Conservation (phyloP, 73 alveolate species). For the Uronychia setigera region DNA sequence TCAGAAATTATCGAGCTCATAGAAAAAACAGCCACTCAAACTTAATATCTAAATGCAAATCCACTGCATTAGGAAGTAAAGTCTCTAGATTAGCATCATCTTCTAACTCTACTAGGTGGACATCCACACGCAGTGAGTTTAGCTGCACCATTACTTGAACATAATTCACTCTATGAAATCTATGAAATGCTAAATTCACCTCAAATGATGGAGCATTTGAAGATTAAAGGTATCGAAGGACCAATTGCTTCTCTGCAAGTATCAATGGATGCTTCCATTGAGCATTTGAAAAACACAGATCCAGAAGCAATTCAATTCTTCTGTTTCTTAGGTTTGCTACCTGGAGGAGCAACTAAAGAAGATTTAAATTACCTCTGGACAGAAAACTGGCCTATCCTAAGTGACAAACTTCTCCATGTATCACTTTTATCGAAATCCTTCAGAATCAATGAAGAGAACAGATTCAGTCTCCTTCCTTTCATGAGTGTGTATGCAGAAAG, state of each 20-base stretch:
- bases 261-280: conserved; percentile 36
- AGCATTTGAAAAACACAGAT: conserved; percentile 22
- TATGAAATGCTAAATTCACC: conserved; percentile 39
- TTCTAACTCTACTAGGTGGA: conserved; percentile 44
- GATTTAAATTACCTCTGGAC: conserved; percentile 25
- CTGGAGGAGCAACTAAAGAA: conserved; percentile 53
- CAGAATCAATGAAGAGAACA: conserved; percentile 17
- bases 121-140: conserved; percentile 72
- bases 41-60: conserved; percentile 16
- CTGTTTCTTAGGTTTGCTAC: conserved; percentile 52
- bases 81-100: conserved; percentile 39
- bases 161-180: conserved; percentile 45
- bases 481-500: conserved; percentile 37
- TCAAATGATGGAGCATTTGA: conserved; percentile 38
- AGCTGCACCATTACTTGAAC: conserved; percentile 62
- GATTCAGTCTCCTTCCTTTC: conserved; percentile 42
- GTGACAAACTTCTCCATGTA: conserved; percentile 28
- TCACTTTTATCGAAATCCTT: conserved; percentile 26
- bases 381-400: conserved; percentile 17
- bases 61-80: conserved; percentile 16
- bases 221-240: conserved; percentile 22
- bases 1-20: conserved; percentile 50
- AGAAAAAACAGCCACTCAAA: conserved; percentile 2
- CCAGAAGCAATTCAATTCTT: conserved; percentile 46
- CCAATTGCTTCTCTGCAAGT: conserved; percentile 47